Conservation (phyloP, 140 eudicot species). For the Bidens hawaiensis region DNA sequence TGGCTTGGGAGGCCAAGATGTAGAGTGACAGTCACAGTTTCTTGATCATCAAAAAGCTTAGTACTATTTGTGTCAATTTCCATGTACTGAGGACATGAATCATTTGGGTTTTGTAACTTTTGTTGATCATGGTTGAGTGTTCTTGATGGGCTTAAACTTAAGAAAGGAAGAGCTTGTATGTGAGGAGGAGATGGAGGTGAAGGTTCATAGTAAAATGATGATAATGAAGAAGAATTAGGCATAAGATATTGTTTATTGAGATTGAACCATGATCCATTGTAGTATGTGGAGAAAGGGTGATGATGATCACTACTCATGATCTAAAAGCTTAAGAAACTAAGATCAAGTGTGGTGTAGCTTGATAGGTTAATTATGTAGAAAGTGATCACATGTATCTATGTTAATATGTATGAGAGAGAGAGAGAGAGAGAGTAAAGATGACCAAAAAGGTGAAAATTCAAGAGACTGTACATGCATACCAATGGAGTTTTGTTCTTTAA, state of each 20-base stretch:
- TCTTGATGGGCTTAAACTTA: slow-evolving; percentile 52
- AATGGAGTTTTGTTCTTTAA: slow-evolving; percentile 23
- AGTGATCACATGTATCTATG: background rate
- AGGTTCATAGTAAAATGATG: slow-evolving; percentile 14
- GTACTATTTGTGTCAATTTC: slow-evolving; percentile 26
- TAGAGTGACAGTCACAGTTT: slow-evolving; percentile 35
- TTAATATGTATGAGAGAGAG: background rate
- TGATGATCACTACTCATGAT: slow-evolving; percentile 50
- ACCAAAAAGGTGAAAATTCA: slow-evolving; percentile 32
- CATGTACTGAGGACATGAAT: slow-evolving; percentile 25
- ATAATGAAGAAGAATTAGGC: slow-evolving; percentile 5
- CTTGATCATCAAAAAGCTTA: slow-evolving; percentile 17
- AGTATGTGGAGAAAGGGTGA: slow-evolving; percentile 39
- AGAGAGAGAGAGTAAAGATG: slow-evolving; percentile 16
- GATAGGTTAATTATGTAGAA: slow-evolving; percentile 11
- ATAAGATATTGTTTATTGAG: slow-evolving; percentile 19
- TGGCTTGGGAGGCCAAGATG: slow-evolving; percentile 62
- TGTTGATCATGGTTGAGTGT: slow-evolving; percentile 22
- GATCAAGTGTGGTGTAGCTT: slow-evolving; percentile 15
- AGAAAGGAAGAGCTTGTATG: slow-evolving; percentile 69
- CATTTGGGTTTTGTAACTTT: slow-evolving; percentile 15
- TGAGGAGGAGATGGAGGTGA: slow-evolving; percentile 78
- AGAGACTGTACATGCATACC: slow-evolving; percentile 41
- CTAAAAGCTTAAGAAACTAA: slow-evolving; percentile 2
- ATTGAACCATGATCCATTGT: slow-evolving; percentile 46